Evolutionary conservation across 495 filamentous ascomycete species (phyloP), one percentile per base, ranked within the genome.

Genomic region (Lasiosphaeris hirsuta): DNA sequence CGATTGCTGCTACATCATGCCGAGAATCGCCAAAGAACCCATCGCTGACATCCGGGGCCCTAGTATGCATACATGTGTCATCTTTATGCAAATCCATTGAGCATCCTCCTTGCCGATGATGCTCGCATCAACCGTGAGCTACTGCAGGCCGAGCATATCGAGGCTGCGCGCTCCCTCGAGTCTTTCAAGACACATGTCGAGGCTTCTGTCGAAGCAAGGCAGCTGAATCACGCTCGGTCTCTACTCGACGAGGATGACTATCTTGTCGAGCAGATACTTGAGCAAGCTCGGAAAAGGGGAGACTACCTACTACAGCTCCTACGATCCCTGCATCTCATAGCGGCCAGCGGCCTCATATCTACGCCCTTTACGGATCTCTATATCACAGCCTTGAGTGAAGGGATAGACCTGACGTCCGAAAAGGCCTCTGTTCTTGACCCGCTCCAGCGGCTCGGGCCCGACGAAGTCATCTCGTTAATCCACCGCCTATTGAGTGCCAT

Each of bases 31-130:
- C 6, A n/a, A n/a, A 30, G 9, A 5, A 33, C 33, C 17, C 40
- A 49, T 44, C 19, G 55, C 46, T 65, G 2, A 59, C 46, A 15
- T 0, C 3, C 46, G n/a, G n/a, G n/a, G 36, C 4, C 49, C 10
- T 59, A 95, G 88, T 97, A 97, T 72, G 84, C 86, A 11, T 93
- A 94, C 62, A 97, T 98, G 93, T 90, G 87, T 33, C 90, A 96
- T 69, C 97, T 96, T 69, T 97, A 93, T 66, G 89, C 89, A 40
- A 96, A 97, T 68, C 83, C 90, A 0, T 73, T 96, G n/a, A 88
- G 89, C 42, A 72, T 90, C 14, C 74, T 96, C 37, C 75, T 82
- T 14, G 71, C 73, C 3, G 68, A 71, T n/a, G 58, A 64, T n/a
- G 60, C 57, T 33, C 59, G 68, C 8, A 40, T 69, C 7, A 58